Evolutionary conservation across 768 basidiomycete species (phyloP), one percentile per base, ranked within the genome.

Genomic region (Pleurotus cornucopiae): DNA sequence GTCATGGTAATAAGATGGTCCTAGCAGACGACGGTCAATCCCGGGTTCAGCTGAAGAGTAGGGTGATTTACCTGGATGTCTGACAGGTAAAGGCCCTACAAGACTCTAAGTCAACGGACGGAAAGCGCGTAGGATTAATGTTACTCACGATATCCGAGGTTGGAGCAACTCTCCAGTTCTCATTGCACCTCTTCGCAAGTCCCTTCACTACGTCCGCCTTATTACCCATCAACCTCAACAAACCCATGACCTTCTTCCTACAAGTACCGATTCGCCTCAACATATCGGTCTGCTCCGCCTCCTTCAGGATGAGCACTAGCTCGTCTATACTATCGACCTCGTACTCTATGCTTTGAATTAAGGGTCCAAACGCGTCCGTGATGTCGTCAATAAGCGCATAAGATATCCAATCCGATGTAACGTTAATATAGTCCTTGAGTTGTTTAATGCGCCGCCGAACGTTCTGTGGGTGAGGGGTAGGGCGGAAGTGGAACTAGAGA

Each of bases 1-100:
- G 97, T 99, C 94, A 98, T 98, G 18, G 97, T 99, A 71, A 98
- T 98, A 70, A 99, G 73, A 74, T 99, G 97, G 70, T 99, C 97
- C 81, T 76, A n/a, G 12, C 30, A 11, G 12, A 85, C 62, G 13
- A 56, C 16, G 14, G 26, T 16, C 38, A n/a, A n/a, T 13, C 47
- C 25, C 12, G 9, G 9, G 26, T 5, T 25, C 3, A 14, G 39
- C 5, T 9, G 4, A n/a, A 30, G 11, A 44, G 52, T 6, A 21
- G n/a, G 30, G 23, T 21, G 2, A 40, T 63, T 47, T 62, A 83
- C 85, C 74, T 94, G 95, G 62, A 98, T 98, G 75, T 95, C 94
- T 4, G 94, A 96, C 2, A 96, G 82, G 72, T 95, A 95, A 3
- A 98, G 80, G 3, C 96, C 95, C 93, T 95, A 60, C 12, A 46